These are phyloP conservation scores for Kockiozyma suomiensis DNA, from an alignment of 805 yeast species.

Conservation along the genomic window DNA sequence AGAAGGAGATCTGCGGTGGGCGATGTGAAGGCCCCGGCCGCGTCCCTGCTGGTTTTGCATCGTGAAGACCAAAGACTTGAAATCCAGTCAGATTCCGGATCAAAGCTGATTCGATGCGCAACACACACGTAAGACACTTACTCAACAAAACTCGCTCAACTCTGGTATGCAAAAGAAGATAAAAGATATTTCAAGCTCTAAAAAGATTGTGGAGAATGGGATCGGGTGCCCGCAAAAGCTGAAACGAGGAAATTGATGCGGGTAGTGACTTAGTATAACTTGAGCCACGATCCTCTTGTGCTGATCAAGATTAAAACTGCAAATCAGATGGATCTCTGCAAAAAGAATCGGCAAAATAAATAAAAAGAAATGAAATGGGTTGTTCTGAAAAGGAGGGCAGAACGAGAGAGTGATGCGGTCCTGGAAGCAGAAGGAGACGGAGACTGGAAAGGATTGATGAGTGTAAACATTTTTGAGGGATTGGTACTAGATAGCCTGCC, in stretches of 20 bases:
- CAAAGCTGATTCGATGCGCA: neutral
- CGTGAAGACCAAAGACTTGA: neutral
- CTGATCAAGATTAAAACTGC: neutral
- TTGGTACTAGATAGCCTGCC: neutral
- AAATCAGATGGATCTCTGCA: neutral
- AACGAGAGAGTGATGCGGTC: neutral
- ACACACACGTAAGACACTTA: neutral
- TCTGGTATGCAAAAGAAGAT: neutral
- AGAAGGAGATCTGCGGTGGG: conserved; percentile 96
- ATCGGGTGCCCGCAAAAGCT: neutral
- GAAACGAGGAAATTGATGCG: neutral
- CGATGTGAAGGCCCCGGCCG: conserved; percentile 71
- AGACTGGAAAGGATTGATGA: neutral
- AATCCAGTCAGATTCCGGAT: neutral
- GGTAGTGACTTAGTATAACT: neutral
- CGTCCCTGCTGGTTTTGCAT: conserved; percentile 40
- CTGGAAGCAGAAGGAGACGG: neutral
- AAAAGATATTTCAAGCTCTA: neutral
- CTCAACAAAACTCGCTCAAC: neutral
- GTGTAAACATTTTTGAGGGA: neutral
- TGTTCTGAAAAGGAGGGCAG: neutral
- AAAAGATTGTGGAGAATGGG: neutral
- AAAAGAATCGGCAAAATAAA: neutral
- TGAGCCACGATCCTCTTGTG: neutral
- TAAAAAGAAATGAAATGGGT: neutral